Evolutionary conservation across 768 basidiomycete genomes (phyloP).

Genomic region (Xerocomellus amylosporus): DNA sequence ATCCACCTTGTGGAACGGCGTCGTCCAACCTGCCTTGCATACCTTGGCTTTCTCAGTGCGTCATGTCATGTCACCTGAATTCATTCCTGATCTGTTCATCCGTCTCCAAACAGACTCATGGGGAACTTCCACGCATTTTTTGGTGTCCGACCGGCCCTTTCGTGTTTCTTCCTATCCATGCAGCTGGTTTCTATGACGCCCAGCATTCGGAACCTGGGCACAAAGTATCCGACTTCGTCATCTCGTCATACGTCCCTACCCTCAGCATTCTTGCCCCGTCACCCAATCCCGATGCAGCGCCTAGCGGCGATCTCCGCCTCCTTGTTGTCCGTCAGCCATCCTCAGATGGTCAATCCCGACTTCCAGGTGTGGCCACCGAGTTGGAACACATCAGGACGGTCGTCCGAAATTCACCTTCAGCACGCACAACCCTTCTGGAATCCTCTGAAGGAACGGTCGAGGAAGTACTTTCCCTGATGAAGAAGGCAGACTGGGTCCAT

Average conservation of each 20-base stretch:
- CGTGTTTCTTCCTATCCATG: too few species aligned
- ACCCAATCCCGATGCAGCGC: neutral
- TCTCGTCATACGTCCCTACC: neutral
- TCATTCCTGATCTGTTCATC: neutral
- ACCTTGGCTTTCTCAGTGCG: slow-evolving; percentile 1
- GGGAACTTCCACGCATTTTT: too few species aligned
- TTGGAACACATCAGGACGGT: slow-evolving; percentile 22
- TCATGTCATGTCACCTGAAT: neutral
- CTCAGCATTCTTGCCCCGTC: slow-evolving; percentile 9
- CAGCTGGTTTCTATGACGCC: too few species aligned
- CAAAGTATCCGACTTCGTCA: neutral
- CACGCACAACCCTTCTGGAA: too few species aligned
- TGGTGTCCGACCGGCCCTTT: too few species aligned
- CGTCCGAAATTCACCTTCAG: neutral
- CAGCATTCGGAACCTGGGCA: neutral
- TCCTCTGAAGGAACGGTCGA: too few species aligned
- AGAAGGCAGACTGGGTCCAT: too few species aligned
- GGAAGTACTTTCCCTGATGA: too few species aligned
- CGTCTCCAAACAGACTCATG: neutral
- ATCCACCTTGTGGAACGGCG: slow-evolving; percentile 5
- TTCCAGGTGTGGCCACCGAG: slow-evolving; percentile 14
- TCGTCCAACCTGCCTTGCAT: slow-evolving; percentile 4
- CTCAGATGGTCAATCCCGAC: slow-evolving; percentile 3
- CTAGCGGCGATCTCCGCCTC: neutral
- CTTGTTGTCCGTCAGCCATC: slow-evolving; percentile 8